Base-by-base conservation (phyloP, 2,329 filamentous ascomycete genomes). In the Pyricularia grisea region DNA sequence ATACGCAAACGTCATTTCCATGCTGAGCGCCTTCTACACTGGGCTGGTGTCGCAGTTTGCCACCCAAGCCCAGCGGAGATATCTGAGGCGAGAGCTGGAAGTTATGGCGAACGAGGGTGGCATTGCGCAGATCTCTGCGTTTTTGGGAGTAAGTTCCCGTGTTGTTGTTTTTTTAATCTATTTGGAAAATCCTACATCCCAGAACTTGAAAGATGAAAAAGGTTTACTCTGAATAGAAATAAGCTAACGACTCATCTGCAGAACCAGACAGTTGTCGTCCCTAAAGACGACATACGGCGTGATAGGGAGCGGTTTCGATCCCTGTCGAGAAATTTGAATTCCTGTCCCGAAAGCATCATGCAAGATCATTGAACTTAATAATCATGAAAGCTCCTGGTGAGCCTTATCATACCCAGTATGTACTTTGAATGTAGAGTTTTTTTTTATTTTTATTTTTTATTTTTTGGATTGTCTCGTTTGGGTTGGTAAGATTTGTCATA, bases 241-340 rank as follows among this genome's bases (percentile, higher is more conserved):
- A 31, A 6, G n/a, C 65, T 28, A 67, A 50, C 66, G n/a, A 1
- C 42, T 42, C 64, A 25, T 12, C 20, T 10, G 2, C 17, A 58
- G 66, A 67, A 67, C 6, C 65, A 58, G 30, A 27, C 33, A 17
- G 10, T 10, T 17, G n/a, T 58, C 17, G 66, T 67, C 27, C 66
- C 66, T 14, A 67, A 23, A 20, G 66, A 67, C 66, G 66, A 67
- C 66, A 67, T 67, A 28, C 23, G n/a, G 25, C 66, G 66, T 2
- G 66, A 67, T 20, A 27, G 66, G 27, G 36, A 67, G 23, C 66
- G 25, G 1, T 20, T 20, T 17, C n/a, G 64, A 23, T 50, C 42
- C 17, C 17, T 9, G 42, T 6, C 2, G 42, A 50, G 42, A n/a
- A 50, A 20, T 50, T n/a, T 20, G 17, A 50, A 50, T 50, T 50